phyloP scores from a whole-genome alignment of 164 flowering plant species.

The Buxus sempervirens region DNA sequence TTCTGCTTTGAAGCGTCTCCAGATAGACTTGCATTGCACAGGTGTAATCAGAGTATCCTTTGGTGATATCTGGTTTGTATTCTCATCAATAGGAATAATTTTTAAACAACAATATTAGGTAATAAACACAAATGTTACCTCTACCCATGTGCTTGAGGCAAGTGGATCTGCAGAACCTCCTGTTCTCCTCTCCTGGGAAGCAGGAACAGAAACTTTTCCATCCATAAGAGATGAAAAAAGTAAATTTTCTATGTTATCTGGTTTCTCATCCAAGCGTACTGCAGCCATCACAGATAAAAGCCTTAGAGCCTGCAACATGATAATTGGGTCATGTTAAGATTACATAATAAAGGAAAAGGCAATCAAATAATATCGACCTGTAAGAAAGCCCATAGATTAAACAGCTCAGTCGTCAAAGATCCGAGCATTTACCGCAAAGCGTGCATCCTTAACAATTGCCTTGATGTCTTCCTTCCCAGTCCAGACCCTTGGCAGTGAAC shows the following conservation, averaged over 20 bases:
- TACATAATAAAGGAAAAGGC: not conserved
- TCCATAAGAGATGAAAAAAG: slow-evolving; percentile 49
- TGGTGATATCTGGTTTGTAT: slow-evolving; percentile 1
- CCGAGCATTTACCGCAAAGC: slow-evolving; percentile 39
- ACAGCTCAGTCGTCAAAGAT: too few relatives aligned
- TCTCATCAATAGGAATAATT: too few relatives aligned
- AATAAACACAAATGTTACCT: slow-evolving; percentile 52
- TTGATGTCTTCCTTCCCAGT: slow-evolving; percentile 77
- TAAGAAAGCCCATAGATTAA: not conserved
- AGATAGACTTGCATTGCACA: slow-evolving; percentile 9
- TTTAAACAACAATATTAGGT: not conserved
- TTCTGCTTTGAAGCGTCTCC: slow-evolving; percentile 7
- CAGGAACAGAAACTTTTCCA: slow-evolving; percentile 19
- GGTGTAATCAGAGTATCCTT: slow-evolving; percentile 4
- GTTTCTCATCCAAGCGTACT: slow-evolving; percentile 53
- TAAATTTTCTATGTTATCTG: slow-evolving; percentile 46
- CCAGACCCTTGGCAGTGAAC: slow-evolving; percentile 83
- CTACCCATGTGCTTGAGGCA: slow-evolving; percentile 83
- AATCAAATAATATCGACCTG: not conserved
- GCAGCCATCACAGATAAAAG: slow-evolving; percentile 64
- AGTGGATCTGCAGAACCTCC: slow-evolving; percentile 45
- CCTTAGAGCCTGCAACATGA: slow-evolving; percentile 59
- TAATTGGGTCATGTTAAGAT: too few relatives aligned
- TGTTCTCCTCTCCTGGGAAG: slow-evolving; percentile 25
- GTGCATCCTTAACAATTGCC: slow-evolving; percentile 57